Evolutionary conservation across 352 stramenopile species (phyloP), one percentile per base, ranked within the genome.

Genomic region (Globisporangium cederbergense): DNA sequence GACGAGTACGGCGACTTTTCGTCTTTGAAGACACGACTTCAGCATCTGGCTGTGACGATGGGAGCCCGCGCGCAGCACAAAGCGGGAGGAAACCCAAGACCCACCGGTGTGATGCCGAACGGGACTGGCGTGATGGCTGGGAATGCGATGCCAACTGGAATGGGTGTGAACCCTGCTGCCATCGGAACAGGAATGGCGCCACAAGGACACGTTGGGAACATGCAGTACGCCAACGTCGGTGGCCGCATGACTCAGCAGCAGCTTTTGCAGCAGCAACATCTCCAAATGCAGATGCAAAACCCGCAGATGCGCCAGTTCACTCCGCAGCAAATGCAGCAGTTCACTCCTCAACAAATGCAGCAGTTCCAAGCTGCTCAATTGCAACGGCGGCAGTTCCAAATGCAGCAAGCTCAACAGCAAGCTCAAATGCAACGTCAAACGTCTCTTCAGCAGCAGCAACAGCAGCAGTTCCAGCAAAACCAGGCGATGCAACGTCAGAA

Each of bases 1-100:
- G 94, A 98, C 42, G 95, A 98, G 60, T 99, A 99, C 66, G 97
- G 96, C 54, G 94, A 99, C 71, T 96, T 96, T 57, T 87, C 77
- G 8, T 99, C 96, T 1, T 66, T 99, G 14, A 99, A 99, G 72
- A 95, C 96, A 38, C 83, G 97, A 22, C 76, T 99, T 55, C 97
- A 99, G 70, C 90, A 98, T 72, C 78, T 99, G 40, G 97, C 97
- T 7, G 87, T 96, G 28, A 96, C 86, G 7, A 96, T 95, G 88
- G 88, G 88, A 40, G 86, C 86, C 11, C 81, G 86, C 18, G 86
- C 86, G 0, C 83, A 94, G 47, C 86, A 94, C 71, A 94, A 94
- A 65, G 73, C 82, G 36, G 79, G 68, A 36, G 50, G 50, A 57
- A 88, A 85, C 42, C 72, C 78, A 58, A 77, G 80, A 49, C 38